These are phyloP conservation scores for Phoenix roebelenii DNA, from an alignment of 176 grass and related monocot genomes.

Conservation along the genomic window DNA sequence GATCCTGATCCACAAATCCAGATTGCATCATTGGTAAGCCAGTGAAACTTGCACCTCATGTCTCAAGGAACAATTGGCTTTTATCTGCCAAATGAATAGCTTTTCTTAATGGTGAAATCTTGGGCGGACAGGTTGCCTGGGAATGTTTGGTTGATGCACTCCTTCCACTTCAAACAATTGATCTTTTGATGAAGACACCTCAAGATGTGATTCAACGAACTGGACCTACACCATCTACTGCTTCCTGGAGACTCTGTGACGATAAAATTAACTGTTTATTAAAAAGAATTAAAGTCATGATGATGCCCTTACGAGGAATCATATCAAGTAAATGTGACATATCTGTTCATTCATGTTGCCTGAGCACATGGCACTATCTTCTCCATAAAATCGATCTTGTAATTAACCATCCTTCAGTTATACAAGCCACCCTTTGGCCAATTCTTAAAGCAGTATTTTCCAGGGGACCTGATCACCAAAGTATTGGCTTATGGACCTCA, in stretches of 20 bases:
- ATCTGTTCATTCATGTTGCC: conserved; percentile 46
- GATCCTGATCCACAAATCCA: conserved; percentile 63
- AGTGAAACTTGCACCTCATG: conserved; percentile 9
- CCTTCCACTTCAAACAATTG: conserved; percentile 32
- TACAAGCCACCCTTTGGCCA: conserved; percentile 45
- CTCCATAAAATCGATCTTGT: conserved; percentile 56
- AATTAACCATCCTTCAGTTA: conserved; percentile 44
- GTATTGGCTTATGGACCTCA: conserved; percentile 49
- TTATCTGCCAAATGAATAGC: no score
- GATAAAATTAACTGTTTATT: conserved; percentile 21
- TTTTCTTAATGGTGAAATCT: not conserved
- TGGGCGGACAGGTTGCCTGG: conserved; percentile 55
- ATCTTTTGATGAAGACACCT: conserved; percentile 5
- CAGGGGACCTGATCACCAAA: conserved; percentile 28
- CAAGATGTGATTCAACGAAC: conserved; percentile 16
- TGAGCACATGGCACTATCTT: conserved; percentile 77
- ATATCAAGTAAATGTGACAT: conserved; percentile 50
- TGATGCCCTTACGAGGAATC: conserved; percentile 57
- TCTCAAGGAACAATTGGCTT: conserved; percentile 1
- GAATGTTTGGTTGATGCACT: conserved; percentile 70
- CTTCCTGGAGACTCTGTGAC: conserved; percentile 5
- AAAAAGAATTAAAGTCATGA: conserved; percentile 68
- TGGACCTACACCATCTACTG: not conserved
- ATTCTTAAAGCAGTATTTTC: conserved; percentile 69
- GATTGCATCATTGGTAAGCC: conserved; percentile 52